Percentiles rank a stretch among this genome's conserved stretches.
phyloP scores from a whole-genome alignment of 169 alveolate genomes.

The Blepharisma undulans region DNA sequence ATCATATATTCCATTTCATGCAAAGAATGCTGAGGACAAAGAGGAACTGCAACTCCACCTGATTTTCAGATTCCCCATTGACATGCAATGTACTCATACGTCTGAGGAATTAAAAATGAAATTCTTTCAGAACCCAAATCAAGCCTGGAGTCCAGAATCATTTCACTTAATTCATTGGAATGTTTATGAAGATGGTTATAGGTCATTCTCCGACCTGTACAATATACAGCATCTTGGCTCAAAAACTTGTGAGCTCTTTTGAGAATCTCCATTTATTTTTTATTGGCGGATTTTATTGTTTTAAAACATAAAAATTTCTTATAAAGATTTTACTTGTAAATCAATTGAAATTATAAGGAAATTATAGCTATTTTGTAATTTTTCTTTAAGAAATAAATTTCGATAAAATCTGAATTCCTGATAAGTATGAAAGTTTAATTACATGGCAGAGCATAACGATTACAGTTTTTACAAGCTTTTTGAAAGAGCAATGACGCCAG shows the following conservation, averaged over 20 bases:
- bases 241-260: neutral
- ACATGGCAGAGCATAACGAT: neutral
- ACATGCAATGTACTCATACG: conserved; percentile 14
- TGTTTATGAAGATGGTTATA: conserved; percentile 18
- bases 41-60: conserved; percentile 25
- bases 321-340: no score
- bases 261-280: conserved; percentile 30
- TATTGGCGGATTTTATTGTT: no score
- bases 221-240: conserved; percentile 8
- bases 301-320: no score
- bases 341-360: no score
- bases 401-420: no score
- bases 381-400: no score
- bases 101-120: conserved; percentile 8
- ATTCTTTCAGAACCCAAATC: neutral
- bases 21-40: neutral
- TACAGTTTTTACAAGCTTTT: neutral
- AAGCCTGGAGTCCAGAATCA: neutral
- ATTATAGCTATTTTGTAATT: no score
- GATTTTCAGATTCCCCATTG: conserved; percentile 34
- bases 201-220: neutral
- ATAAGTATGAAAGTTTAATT: neutral
- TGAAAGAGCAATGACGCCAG: neutral
- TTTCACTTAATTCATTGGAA: neutral
- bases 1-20: conserved; percentile 30